Evolutionary conservation across 2,329 filamentous ascomycete genomes (phyloP), one percentile per base, ranked within the genome.

Genomic region (Fonsecaea pedrosoi): DNA sequence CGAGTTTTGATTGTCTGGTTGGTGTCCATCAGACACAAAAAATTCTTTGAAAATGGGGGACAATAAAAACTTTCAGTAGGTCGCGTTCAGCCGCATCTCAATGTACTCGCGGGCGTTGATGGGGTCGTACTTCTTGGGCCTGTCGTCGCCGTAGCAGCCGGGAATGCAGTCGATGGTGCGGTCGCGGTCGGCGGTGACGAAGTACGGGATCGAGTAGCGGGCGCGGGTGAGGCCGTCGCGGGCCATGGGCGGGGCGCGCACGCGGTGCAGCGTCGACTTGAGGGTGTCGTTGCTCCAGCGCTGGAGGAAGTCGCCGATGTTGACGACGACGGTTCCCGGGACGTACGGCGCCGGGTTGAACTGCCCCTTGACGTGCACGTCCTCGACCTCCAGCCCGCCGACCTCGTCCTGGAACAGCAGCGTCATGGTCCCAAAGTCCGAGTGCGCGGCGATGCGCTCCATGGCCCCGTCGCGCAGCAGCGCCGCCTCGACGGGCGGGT

Each of bases 301-400:
- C 78, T 84, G 82, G 75, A 85, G 76, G 62, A 83, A 84, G 69
- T 85, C 83, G 2, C 82, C 83, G 69, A 85, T 84, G 65, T 85
- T 85, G 37, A 85, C 81, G 0, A 85, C 82, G 2, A 85, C 72
- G 0, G 67, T 66, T 60, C 88, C 89, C 37, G 88, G 83, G 65
- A 96, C 93, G 0, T 92, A 93, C 5, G 87, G 92, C 0, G 92
- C 94, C 74, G 96, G 87, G 42, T 96, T 88, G 73, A 94, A 97
- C 0, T 84, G 86, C 1, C 91, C 92, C 48, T 86, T 89, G 0
- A 92, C 92, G 40, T 90, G 90, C 76, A 80, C 90, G 0, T 87
- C 85, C 0, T 57, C 69, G 48, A 84, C 81, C 72, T 84, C 82
- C 3, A 84, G 75, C 0, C 81, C 82, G 25, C 81, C 81, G 1